phyloP scores from a whole-genome alignment of 768 basidiomycete species.

The Myochromella boudieri region DNA sequence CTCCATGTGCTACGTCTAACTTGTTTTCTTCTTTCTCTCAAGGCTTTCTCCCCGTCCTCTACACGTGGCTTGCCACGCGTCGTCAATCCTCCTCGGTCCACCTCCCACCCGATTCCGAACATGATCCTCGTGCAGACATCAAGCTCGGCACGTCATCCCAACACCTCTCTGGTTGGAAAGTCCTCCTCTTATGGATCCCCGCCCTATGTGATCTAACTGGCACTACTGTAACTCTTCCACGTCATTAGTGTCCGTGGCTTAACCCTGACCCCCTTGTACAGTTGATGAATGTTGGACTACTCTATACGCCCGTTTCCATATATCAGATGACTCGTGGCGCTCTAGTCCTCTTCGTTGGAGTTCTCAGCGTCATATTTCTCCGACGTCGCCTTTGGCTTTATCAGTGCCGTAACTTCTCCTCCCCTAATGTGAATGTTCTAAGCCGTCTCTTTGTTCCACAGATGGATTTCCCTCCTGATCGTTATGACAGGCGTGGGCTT shows the following conservation, averaged over 20 bases:
- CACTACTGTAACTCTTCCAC: constrained; percentile 66
- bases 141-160: constrained; percentile 35
- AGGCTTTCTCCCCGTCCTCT: constrained; percentile 87
- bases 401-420: constrained; percentile 48
- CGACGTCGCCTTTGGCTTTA: constrained; percentile 82
- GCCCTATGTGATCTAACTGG: constrained; percentile 89
- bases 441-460: constrained; percentile 27
- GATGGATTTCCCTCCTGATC: constrained; percentile 88
- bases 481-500: constrained; percentile 85
- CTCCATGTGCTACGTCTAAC: constrained; percentile 24
- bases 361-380: constrained; percentile 90
- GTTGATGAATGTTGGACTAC: constrained; percentile 94
- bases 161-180: constrained; percentile 63
- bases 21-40: constrained; percentile 24
- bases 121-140: constrained; percentile 35
- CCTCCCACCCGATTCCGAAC: constrained; percentile 51
- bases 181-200: constrained; percentile 84
- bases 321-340: constrained; percentile 97
- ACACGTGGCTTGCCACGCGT: constrained; percentile 58
- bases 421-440: constrained; percentile 4
- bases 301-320: constrained; percentile 95
- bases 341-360: constrained; percentile 90
- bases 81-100: constrained; percentile 49
- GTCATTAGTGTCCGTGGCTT: background rate
- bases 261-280: constrained; percentile 20